Evolutionary conservation across 2,329 filamentous ascomycete species (phyloP), one percentile per base, ranked within the genome.

Genomic region (Fusarium sp.): DNA sequence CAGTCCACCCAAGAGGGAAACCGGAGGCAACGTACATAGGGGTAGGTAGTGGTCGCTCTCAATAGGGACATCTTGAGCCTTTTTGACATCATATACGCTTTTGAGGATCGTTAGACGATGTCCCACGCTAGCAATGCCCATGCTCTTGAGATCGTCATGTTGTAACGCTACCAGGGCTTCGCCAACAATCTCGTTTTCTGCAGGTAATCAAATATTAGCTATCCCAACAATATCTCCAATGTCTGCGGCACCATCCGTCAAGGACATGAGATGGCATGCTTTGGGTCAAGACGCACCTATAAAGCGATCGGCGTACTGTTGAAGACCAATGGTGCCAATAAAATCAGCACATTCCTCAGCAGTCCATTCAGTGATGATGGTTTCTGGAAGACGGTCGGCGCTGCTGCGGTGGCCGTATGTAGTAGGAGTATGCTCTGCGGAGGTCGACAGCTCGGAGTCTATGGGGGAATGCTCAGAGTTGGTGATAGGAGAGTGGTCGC

Each of bases 81-180:
- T 92, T 85, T 99, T 99, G 80, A 96, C 92, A 80, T 98, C 95
- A 84, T 98, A 98, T 62, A 98, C 95, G 78, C 92, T 95, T 85
- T 98, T 98, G 66, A 99, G 88, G 66, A 99, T 97, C 28, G 95
- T 97, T 78, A 99, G 87, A 69, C 96, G 92, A 84, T 99, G 96
- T 45, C 96, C 96, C 54, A 98, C 94, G 84, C 96, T 98, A 72
- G 88, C 87, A 74, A 99, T 93, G 54, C 95, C 95, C 91, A 98
- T 96, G 80, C 97, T 94, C 83, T 97, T 98, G 78, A 99, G 86
- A 81, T 98, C 96, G 65, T 97, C 94, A 81, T 98, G 96, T 73
- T 93, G 92, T 73, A 99, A 85, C 45, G 94, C 94, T 65, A 98
- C 90, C 72, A 99, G 86, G 59, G 94, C 96, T 81, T 98, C 95